These are phyloP conservation scores for Corylus americana DNA, from an alignment of 306 rosid genomes.

Conservation along the genomic window DNA sequence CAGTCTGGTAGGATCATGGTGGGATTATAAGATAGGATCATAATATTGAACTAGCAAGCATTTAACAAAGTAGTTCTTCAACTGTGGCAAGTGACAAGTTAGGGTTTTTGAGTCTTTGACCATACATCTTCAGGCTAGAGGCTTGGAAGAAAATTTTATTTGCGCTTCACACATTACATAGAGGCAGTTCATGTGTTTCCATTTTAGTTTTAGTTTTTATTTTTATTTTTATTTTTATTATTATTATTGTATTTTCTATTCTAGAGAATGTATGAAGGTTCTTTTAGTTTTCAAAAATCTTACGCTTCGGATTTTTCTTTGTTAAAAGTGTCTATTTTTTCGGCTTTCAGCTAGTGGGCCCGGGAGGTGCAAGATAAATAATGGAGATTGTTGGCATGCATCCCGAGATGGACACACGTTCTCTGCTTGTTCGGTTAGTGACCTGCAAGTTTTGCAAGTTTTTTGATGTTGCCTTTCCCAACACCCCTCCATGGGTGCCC, in stretches of 20 bases:
- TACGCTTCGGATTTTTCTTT: slow-evolving; percentile 14
- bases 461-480: no score
- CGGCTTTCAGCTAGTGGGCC: slow-evolving; percentile 89
- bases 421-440: slow-evolving; percentile 87
- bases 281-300: neutral
- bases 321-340: slow-evolving; percentile 30
- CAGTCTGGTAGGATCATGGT: neutral
- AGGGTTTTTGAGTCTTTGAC: neutral
- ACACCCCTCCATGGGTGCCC: no score
- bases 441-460: neutral
- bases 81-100: neutral
- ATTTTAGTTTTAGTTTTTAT: neutral
- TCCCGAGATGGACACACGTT: slow-evolving; percentile 75
- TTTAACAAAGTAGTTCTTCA: neutral
- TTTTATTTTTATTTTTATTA: neutral
- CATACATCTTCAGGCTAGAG: neutral
- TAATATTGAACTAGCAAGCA: neutral
- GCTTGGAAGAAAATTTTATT: neutral
- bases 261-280: neutral
- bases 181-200: no score
- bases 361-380: slow-evolving; percentile 91
- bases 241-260: neutral
- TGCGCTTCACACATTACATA: no score
- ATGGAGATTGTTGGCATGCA: slow-evolving; percentile 99
- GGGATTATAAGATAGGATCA: neutral